A percentile compares a stretch with the other conserved stretches of the same genome.
Evolutionary conservation across 345 rosid species (phyloP).

Genomic region (Lenwebbia sp.): DNA sequence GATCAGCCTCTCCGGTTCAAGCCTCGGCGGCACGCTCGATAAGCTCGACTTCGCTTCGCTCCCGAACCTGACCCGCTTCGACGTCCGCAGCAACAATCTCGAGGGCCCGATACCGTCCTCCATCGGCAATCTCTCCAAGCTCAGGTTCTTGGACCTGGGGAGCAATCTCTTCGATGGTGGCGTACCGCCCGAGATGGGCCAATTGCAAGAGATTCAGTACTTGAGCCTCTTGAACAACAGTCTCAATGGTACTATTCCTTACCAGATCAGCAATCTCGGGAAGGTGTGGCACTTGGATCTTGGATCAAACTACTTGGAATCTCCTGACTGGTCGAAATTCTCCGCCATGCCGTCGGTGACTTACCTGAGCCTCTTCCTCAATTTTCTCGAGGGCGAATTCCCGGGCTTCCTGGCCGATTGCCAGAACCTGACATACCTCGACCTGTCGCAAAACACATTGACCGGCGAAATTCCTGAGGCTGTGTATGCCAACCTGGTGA

Average conservation of each 20-base stretch:
- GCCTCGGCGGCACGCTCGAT: slow-evolving; percentile 25
- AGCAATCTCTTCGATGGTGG: background rate
- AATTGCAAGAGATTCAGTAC: background rate
- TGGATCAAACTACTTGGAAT: slow-evolving; percentile 39
- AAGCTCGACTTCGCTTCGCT: slow-evolving; percentile 38
- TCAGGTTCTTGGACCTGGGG: background rate
- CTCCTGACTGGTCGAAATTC: slow-evolving; percentile 49
- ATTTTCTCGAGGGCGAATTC: slow-evolving; percentile 18
- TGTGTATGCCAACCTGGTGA: background rate
- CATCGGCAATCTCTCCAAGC: background rate
- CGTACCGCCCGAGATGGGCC: background rate
- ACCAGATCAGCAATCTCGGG: slow-evolving; percentile 29
- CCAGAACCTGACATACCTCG: slow-evolving; percentile 39
- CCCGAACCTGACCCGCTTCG: slow-evolving; percentile 36
- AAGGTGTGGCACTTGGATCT: slow-evolving; percentile 39
- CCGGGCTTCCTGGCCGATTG: slow-evolving; percentile 34
- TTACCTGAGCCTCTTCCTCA: slow-evolving; percentile 27
- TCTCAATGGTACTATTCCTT: slow-evolving; percentile 28
- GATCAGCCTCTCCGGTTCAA: slow-evolving; percentile 20
- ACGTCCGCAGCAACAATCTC: slow-evolving; percentile 42
- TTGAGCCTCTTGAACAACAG: background rate
- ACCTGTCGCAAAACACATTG: slow-evolving; percentile 4
- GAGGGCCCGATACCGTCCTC: background rate
- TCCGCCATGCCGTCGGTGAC: slow-evolving; percentile 32
- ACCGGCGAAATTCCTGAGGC: background rate